Evolutionary conservation across 768 basidiomycete genomes (phyloP), one percentile per base, ranked within the genome.

Genomic region (Leucocoprinus birnbaumii): DNA sequence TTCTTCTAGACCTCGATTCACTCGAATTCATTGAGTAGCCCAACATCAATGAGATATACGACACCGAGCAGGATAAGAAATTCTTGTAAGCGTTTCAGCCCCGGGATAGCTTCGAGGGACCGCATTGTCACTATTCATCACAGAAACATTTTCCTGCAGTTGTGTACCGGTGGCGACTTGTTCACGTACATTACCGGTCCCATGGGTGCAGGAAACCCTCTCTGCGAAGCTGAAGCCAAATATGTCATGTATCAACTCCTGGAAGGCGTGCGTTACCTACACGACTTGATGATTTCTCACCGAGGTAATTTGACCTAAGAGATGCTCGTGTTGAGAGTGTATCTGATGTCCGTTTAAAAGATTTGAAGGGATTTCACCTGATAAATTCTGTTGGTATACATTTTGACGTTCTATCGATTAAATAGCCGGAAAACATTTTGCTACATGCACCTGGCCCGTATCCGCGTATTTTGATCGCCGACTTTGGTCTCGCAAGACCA

Each of bases 91-190:
- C 66, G 45, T 24, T n/a, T n/a, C n/a, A 25, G 14, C 40, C 24
- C 22, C 45, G 11, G 3, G 8, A 31, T 38, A n/a, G n/a, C n/a
- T 27, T 9, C 7, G 14, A 48, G 2, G 45, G 9, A 35, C 14
- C 31, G 22, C 21, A 56, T 47, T 34, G 24, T 45, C 24, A 52
- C 19, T 43, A 22, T 35, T 46, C 35, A 13, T 38, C 13, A 10
- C n/a, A 89, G 86, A 25, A 86, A 91, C 66, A 89, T 93, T 41
- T 91, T 93, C 68, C 82, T 93, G 31, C 86, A 93, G 67, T 75
- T 93, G 7, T 91, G 88, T 62, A 91, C 90, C 0, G 90, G 91
- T 9, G 91, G 90, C 21, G 91, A 93, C 63, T 78, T 93, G n/a
- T 92, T 92, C 67, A 89, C 88, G 2, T 91, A 92, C 67, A 87